Base-by-base conservation (phyloP, 208 protist genomes). In the Naegleria gruberi region DNA sequence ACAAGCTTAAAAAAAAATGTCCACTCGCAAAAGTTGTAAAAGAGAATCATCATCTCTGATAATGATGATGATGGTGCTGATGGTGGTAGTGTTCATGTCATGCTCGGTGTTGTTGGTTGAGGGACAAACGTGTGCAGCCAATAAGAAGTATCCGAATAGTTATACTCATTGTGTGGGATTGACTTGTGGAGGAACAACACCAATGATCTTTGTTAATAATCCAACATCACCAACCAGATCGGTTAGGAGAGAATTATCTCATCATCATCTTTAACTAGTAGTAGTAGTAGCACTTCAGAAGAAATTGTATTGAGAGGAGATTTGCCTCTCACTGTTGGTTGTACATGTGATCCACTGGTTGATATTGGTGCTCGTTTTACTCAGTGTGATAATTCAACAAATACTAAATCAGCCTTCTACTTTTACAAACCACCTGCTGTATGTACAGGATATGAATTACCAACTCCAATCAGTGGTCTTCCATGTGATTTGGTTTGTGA, bases 341-440 rank as follows among this genome's bases (percentile, higher is more conserved):
- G 65, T 77, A 12, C 65, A 37, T 77, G 65, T 37, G 65, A 77
- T 77, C 30, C 40, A 10, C 42, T 43, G 8, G 7, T 6, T 34
- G 82, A 85, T 45, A n/a, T 85, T 46, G 82, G 82, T n/a, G 23
- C 23, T 65, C 44, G 34, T 12, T 88, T 65, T 26, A 65, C 84
- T 37, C 6, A 55, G 10, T 88, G 84, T 42, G 30, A 34, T 42
- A 19, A 19, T 43, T 15, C 3, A 12, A 77, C 65, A 15, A 19
- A 42, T n/a, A 88, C 19, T 30, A 88, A 88, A 30, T 26, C n/a
- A 23, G 34, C 37, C 23, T 88, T 88, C 34, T 40, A 43, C 15
- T 88, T 65, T 42, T 88, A 42, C 4, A 51, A 42, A 41, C 84
- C 84, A 65, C 84, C 84, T 43, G 84, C 84, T 17, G n/a, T 43